phyloP scores from a whole-genome alignment of 202 grass and related monocot genomes.

The Brachypodium distachyon region DNA sequence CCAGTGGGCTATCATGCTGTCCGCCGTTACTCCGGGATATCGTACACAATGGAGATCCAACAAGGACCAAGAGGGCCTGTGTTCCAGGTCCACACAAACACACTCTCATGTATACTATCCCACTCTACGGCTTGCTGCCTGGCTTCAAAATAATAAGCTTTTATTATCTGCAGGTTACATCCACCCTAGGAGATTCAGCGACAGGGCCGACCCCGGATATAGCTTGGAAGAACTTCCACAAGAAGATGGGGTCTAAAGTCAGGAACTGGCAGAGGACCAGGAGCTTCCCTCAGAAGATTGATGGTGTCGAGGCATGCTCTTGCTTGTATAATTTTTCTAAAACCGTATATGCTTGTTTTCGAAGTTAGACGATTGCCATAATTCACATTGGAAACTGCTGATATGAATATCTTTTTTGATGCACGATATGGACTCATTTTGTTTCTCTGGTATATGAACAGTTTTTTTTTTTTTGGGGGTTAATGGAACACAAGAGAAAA shows the following conservation, averaged over 20 bases:
- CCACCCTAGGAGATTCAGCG: slow-evolving; percentile 42
- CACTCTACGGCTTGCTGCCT: not conserved
- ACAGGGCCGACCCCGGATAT: slow-evolving; percentile 67
- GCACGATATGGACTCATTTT: not conserved
- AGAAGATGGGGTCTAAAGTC: slow-evolving; percentile 47
- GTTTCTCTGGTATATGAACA: not conserved
- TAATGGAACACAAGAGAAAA: not conserved
- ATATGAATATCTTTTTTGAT: not conserved
- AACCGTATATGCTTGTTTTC: not conserved
- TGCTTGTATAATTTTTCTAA: not conserved
- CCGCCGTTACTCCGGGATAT: slow-evolving; percentile 52
- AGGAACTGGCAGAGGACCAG: slow-evolving; percentile 45
- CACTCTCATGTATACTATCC: not conserved
- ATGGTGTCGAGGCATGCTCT: slow-evolving; percentile 65
- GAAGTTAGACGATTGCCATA: not conserved
- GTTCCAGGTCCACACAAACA: slow-evolving; percentile 43
- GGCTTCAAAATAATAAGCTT: not conserved
- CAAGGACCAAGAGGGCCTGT: slow-evolving; percentile 73
- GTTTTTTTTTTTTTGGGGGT: not conserved
- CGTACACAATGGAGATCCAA: slow-evolving; percentile 60
- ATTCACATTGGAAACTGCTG: not conserved
- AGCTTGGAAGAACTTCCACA: slow-evolving; percentile 80
- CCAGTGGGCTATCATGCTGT: slow-evolving; percentile 64
- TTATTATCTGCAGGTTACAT: slow-evolving; percentile 61
- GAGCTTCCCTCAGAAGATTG: slow-evolving; percentile 67